phyloP scores from a whole-genome alignment of 768 basidiomycete genomes.

The Sistotremastrum niveocremeum region DNA sequence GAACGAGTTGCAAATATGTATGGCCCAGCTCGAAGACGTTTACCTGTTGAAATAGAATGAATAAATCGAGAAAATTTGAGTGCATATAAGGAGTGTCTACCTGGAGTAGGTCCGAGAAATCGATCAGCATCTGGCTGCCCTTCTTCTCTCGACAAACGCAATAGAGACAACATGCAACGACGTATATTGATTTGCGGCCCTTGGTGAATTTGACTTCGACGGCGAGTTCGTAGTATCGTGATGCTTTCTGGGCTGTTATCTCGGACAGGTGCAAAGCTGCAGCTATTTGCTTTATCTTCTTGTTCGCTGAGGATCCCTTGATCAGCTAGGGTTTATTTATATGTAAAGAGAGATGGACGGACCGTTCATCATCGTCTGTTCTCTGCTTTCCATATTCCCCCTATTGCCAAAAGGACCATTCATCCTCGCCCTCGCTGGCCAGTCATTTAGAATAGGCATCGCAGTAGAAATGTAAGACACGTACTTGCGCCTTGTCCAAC shows the following conservation, averaged over 20 bases:
- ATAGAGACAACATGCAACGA: constrained; percentile 93
- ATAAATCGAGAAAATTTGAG: neutral
- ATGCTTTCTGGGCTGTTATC: constrained; percentile 65
- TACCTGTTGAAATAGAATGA: constrained; percentile 36
- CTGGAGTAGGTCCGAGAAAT: constrained; percentile 93
- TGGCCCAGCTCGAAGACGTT: constrained; percentile 97
- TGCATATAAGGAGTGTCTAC: constrained; percentile 23
- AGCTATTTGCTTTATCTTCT: constrained; percentile 74
- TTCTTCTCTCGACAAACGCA: constrained; percentile 86
- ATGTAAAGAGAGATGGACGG: constrained; percentile 12
- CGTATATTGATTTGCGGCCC: constrained; percentile 82
- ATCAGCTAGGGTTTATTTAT: neutral
- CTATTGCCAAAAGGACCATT: constrained; percentile 72
- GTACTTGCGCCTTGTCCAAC: constrained; percentile 84
- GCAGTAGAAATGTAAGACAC: constrained; percentile 17
- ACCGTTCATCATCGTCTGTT: constrained; percentile 89
- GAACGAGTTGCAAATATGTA: constrained; percentile 89
- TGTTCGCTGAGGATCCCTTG: constrained; percentile 39
- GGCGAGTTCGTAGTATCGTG: constrained; percentile 82
- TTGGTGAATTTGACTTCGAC: constrained; percentile 91
- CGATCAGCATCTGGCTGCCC: constrained; percentile 91
- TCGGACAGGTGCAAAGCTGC: constrained; percentile 68
- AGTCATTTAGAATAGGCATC: constrained; percentile 1
- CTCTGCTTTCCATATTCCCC: constrained; percentile 68
- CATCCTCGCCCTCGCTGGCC: constrained; percentile 65